Base-by-base conservation (phyloP, 2,329 filamentous ascomycete genomes). In the Bipolaris victoriae region DNA sequence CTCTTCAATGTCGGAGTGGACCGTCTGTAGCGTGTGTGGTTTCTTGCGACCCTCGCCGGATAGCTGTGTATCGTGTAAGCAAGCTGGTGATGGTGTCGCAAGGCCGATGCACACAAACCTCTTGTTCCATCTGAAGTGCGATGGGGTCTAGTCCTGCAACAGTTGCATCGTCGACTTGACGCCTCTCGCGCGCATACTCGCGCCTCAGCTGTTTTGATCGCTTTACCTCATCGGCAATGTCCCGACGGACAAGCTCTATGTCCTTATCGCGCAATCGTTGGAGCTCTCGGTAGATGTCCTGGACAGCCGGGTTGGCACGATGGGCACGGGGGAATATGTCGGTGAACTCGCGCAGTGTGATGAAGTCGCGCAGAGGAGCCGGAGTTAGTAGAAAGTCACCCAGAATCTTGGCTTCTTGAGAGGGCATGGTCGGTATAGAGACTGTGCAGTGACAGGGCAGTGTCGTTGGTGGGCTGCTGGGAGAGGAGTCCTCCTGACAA, bases 321-420 rank as follows among this genome's bases (percentile, higher is more conserved):
- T 88, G 81, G 37, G 84, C 77, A 49, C 83, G 85, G 10, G 92
- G 91, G 70, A 96, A 95, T 40, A 94, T 83, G 26, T 88, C 83
- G 41, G 86, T 87, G 80, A 96, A 96, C 63, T 91, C 85, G 55
- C 87, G 82, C 45, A 92, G 83, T 7, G 91, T 88, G 65, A 92
- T 81, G 70, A 92, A 85, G 62, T 88, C 84, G 40, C 90, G 88
- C 36, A 96, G 82, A 26, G 89, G 84, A 7, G 91, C 88, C 11
- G 92, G 90, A 29, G 88, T 83, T 35, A 96, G 84, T 57, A 96
- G 86, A 74, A 94, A 96, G 76, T 89, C 88, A 69, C 83, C 83
- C 49, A 96, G 84, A 63, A 96, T 90, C 26, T 86, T 84, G 54
- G 85, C 81, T 79, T 96, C 92, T 43, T 87, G 88, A 7, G 89